phyloP scores from a whole-genome alignment of 352 stramenopile genomes.

The Saprolegnia parasitica region DNA sequence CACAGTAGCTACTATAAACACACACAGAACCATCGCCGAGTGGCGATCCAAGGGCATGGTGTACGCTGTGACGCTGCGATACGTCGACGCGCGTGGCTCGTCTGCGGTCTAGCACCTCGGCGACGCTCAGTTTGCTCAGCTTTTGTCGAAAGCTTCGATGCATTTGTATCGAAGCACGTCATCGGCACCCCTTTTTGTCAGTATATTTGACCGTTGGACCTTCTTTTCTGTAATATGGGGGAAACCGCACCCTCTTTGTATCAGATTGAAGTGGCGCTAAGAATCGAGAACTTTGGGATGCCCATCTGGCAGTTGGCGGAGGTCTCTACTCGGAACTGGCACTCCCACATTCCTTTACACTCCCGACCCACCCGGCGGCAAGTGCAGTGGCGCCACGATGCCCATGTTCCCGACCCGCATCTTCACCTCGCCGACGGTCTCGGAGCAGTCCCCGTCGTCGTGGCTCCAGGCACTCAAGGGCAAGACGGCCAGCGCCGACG shows the following conservation, averaged over 20 bases:
- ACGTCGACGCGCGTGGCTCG: no score
- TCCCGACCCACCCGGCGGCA: not conserved
- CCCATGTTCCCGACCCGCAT: slow-evolving; percentile 6
- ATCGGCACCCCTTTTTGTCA: slow-evolving; percentile 10
- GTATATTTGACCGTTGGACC: not conserved
- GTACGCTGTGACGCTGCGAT: no score
- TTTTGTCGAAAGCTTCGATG: no score
- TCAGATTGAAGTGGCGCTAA: not conserved
- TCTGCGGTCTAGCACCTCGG: no score
- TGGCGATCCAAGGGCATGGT: no score
- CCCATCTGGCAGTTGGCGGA: slow-evolving; percentile 1
- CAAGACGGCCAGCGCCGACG: not conserved
- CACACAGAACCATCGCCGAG: no score
- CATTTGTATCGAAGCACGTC: no score
- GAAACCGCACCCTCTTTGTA: no score
- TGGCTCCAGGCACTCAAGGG: slow-evolving; percentile 11
- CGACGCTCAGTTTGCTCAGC: no score
- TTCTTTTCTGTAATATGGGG: not conserved
- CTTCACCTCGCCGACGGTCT: not conserved
- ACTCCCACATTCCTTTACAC: slow-evolving; percentile 10
- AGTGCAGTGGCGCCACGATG: not conserved
- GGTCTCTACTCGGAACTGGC: slow-evolving; percentile 10
- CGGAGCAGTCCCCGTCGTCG: not conserved
- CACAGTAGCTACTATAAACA: no score
- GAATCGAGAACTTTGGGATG: not conserved